Percentiles rank a stretch among this genome's conserved stretches.
Evolutionary conservation across 345 rosid species (phyloP).

Genomic region (Kandelia obovata): DNA sequence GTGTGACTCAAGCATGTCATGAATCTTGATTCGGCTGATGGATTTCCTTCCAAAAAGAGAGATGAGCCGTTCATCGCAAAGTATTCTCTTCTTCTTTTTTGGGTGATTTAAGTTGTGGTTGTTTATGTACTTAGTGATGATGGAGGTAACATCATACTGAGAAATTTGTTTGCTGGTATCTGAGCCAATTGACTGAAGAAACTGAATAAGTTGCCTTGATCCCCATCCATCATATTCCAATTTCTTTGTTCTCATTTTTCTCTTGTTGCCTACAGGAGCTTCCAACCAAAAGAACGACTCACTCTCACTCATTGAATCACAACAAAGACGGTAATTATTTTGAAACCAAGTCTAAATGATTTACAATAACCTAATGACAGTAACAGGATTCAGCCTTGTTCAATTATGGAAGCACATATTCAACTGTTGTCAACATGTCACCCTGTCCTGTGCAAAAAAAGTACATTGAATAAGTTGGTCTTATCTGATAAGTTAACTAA

Average conservation of each 20-base stretch:
- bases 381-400: no score
- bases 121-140: slow-evolving; percentile 44
- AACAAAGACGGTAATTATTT: background rate
- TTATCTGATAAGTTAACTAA: no score
- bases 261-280: slow-evolving; percentile 28
- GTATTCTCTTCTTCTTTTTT: slow-evolving; percentile 50
- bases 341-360: no score
- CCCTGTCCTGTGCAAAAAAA: no score
- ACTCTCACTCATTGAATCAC: slow-evolving; percentile 1
- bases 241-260: slow-evolving; percentile 45
- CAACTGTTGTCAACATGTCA: no score
- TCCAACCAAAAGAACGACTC: slow-evolving; percentile 41
- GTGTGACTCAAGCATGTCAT: slow-evolving; percentile 56
- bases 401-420: no score
- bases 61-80: slow-evolving; percentile 48
- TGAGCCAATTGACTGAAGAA: slow-evolving; percentile 51
- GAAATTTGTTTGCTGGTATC: slow-evolving; percentile 45
- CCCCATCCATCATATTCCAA: slow-evolving; percentile 69
- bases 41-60: slow-evolving; percentile 60
- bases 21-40: slow-evolving; percentile 40
- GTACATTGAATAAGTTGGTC: no score
- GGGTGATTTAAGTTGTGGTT: slow-evolving; percentile 42
- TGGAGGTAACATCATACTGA: slow-evolving; percentile 42
- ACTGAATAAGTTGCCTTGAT: slow-evolving; percentile 59
- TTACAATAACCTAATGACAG: no score